Evolutionary conservation across 2,329 filamentous ascomycete genomes (phyloP).

Genomic region (Botrytis paeoniae): DNA sequence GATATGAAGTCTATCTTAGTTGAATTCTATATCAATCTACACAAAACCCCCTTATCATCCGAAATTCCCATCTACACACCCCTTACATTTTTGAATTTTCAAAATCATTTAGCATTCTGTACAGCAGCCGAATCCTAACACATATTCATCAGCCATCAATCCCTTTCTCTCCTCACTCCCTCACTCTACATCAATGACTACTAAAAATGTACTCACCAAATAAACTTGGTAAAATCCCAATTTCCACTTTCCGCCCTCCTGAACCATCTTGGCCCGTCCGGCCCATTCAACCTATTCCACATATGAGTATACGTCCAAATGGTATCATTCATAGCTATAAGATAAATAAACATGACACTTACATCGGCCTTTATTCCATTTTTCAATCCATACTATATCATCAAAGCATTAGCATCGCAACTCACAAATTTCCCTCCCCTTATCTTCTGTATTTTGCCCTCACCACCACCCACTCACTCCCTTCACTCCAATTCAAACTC

Average conservation of each 20-base stretch:
- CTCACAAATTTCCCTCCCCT: too few species aligned
- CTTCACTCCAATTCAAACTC: too few species aligned
- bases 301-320: conserved; percentile 2
- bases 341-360: conserved; percentile 14
- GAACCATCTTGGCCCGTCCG: conserved; percentile 31
- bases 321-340: neutral
- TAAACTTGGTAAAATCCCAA: conserved; percentile 36
- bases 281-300: conserved; percentile 33
- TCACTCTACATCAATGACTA: neutral
- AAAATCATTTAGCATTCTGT: conserved; percentile 12
- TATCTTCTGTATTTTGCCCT: neutral
- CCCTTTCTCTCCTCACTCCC: too few species aligned
- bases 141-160: neutral
- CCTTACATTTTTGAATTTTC: too few species aligned
- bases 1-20: neutral
- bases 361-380: conserved; percentile 41
- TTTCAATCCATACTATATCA: conserved; percentile 46
- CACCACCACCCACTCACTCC: neutral
- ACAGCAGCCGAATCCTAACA: conserved; percentile 19
- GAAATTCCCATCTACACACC: too few species aligned
- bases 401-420: neutral
- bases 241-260: conserved; percentile 33
- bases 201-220: conserved; percentile 9
- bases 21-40: neutral
- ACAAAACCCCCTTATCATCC: neutral